These are phyloP conservation scores for Thermothelomyces thermophilus DNA, from an alignment of 2,329 filamentous ascomycete genomes.

Conservation along the genomic window DNA sequence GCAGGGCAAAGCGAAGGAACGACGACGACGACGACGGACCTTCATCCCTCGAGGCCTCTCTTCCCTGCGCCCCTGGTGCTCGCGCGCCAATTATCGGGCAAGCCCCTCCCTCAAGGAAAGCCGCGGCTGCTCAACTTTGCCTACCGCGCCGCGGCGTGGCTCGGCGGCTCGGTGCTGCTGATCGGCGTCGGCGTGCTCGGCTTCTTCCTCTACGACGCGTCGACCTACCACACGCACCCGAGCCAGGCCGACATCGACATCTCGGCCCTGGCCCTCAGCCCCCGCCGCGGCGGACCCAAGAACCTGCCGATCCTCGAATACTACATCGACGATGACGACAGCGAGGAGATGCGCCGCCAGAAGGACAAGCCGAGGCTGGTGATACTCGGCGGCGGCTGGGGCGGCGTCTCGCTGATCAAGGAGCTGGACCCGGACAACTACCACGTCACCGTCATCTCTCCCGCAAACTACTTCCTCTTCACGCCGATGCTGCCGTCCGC, in stretches of 20 bases:
- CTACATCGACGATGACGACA: constrained; percentile 84
- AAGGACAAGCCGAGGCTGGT: constrained; percentile 91
- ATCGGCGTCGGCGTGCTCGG: constrained; percentile 62
- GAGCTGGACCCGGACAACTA: constrained; percentile 85
- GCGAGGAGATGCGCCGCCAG: constrained; percentile 57
- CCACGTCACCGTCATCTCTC: constrained; percentile 90
- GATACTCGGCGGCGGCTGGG: constrained; percentile 91
- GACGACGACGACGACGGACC: neutral
- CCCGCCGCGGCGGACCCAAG: constrained; percentile 81
- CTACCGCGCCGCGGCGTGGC: constrained; percentile 62
- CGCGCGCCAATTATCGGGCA: constrained; percentile 43
- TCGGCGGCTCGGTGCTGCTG: constrained; percentile 70
- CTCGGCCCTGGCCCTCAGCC: constrained; percentile 75
- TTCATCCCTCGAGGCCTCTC: neutral
- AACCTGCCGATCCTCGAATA: constrained; percentile 87
- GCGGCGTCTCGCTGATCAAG: constrained; percentile 85
- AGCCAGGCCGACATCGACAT: constrained; percentile 68
- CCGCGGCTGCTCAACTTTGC: constrained; percentile 50
- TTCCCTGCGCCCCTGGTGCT: constrained; percentile 18
- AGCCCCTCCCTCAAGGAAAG: constrained; percentile 42
- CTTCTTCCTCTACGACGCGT: constrained; percentile 92
- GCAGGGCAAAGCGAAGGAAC: neutral
- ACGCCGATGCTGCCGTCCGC: constrained; percentile 97
- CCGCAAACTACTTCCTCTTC: constrained; percentile 94
- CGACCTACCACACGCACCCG: constrained; percentile 72